Conservation (phyloP, 1,284 basidiomycete genomes). For the Fomitopsis pinicola region DNA sequence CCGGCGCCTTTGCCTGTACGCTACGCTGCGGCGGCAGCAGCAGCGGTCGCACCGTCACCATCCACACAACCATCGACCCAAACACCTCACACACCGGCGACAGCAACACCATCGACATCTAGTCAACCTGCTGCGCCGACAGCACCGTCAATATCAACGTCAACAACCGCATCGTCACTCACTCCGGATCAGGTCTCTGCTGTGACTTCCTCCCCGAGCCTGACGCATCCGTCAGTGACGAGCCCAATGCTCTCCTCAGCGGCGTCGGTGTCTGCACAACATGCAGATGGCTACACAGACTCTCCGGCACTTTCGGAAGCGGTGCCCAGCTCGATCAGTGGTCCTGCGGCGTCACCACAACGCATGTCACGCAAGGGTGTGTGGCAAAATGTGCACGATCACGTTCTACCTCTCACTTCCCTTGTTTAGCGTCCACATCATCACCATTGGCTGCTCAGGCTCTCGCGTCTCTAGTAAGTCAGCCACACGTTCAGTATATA, state of each 20-base stretch:
- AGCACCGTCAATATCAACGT: slow-evolving; percentile 29
- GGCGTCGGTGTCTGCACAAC: slow-evolving; percentile 63
- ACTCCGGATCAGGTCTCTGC: slow-evolving; percentile 49
- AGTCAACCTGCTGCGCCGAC: slow-evolving; percentile 33
- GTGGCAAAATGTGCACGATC: background rate
- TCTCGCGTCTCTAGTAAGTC: slow-evolving; percentile 17
- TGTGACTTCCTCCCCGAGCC: slow-evolving; percentile 64
- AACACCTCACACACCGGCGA: slow-evolving; percentile 22
- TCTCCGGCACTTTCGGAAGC: slow-evolving; percentile 73
- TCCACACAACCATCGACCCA: slow-evolving; percentile 17
- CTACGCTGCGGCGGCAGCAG: slow-evolving; percentile 90
- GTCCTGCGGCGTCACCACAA: slow-evolving; percentile 51
- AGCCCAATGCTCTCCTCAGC: slow-evolving; percentile 71
- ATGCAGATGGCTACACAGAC: slow-evolving; percentile 63
- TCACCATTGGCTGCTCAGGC: slow-evolving; percentile 20
- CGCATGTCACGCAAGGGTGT: slow-evolving; percentile 20
- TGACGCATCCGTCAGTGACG: slow-evolving; percentile 75
- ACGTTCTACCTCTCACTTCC: background rate
- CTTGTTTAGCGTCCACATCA: slow-evolving; percentile 15
- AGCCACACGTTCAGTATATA: slow-evolving; percentile 2
- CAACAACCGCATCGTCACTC: slow-evolving; percentile 35
- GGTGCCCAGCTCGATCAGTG: slow-evolving; percentile 47
- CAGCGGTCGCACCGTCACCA: slow-evolving; percentile 57
- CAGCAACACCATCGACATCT: slow-evolving; percentile 23
- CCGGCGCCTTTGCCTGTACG: slow-evolving; percentile 76